Evolutionary conservation across 2,329 filamentous ascomycete genomes (phyloP).

Genomic region (Colletotrichum sp.): DNA sequence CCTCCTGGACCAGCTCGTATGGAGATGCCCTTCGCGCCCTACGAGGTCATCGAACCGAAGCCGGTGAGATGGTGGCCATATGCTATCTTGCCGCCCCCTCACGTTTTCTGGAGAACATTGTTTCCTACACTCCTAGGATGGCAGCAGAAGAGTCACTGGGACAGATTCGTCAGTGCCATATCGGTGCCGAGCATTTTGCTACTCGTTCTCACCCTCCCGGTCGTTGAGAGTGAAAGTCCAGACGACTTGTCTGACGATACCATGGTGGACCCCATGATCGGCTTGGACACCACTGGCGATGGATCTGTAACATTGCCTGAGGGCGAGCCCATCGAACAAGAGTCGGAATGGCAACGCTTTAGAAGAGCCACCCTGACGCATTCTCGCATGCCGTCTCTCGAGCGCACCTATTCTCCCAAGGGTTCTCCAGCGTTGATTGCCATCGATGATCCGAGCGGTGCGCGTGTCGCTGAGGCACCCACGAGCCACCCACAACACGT

Average conservation of each 20-base stretch:
- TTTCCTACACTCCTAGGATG: slow-evolving; percentile 89
- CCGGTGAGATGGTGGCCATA: slow-evolving; percentile 84
- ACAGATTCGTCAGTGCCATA: slow-evolving; percentile 79
- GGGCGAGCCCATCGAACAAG: slow-evolving; percentile 36
- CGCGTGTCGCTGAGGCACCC: slow-evolving; percentile 5
- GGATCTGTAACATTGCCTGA: slow-evolving; percentile 40
- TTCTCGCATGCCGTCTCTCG: slow-evolving; percentile 25
- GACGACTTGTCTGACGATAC: slow-evolving; percentile 49
- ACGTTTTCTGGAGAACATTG: slow-evolving; percentile 73
- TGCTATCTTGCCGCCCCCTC: slow-evolving; percentile 71
- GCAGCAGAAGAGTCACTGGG: slow-evolving; percentile 82
- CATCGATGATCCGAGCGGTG: slow-evolving; percentile 25
- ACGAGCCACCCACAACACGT: background rate
- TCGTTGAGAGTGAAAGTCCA: slow-evolving; percentile 76
- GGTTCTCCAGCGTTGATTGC: slow-evolving; percentile 35
- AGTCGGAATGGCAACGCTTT: slow-evolving; percentile 66
- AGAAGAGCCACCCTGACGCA: slow-evolving; percentile 49
- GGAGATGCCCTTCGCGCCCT: slow-evolving; percentile 52
- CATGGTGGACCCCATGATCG: background rate
- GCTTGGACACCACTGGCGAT: slow-evolving; percentile 24
- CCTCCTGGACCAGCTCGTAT: slow-evolving; percentile 45
- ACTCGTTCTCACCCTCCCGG: slow-evolving; percentile 87
- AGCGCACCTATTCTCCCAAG: slow-evolving; percentile 27
- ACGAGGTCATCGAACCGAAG: slow-evolving; percentile 43
- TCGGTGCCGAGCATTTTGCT: slow-evolving; percentile 92